Evolutionary conservation across 139 green algal species (phyloP).

Genomic region (Chlamydomonas applanata): DNA sequence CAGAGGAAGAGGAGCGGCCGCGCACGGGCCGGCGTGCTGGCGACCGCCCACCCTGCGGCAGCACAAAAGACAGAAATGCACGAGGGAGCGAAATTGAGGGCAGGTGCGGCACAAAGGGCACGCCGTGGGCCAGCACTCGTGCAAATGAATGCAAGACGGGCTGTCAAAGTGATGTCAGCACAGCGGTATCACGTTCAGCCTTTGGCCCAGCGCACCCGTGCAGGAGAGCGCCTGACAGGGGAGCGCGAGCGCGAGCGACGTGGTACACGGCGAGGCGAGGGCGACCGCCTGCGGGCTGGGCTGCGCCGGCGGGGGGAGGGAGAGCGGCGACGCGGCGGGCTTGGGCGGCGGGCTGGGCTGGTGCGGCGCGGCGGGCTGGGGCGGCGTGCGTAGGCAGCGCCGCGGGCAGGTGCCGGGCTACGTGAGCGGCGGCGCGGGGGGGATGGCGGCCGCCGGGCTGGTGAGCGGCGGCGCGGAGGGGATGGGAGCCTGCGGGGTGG

Average conservation of each 20-base stretch:
- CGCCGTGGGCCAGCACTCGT: too few species aligned
- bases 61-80: background rate
- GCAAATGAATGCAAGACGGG: too few species aligned
- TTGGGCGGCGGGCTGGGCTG: background rate
- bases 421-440: constrained; percentile 4
- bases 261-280: background rate
- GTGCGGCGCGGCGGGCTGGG: constrained; percentile 12
- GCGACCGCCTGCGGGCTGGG: constrained; percentile 4
- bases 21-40: constrained; percentile 4
- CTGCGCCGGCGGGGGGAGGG: background rate
- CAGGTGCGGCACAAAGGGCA: too few species aligned
- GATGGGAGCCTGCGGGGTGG: background rate
- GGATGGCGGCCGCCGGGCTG: background rate
- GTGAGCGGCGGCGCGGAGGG: background rate
- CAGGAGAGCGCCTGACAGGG: background rate
- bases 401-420: background rate
- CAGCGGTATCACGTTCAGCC: too few species aligned
- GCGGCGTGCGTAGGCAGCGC: background rate
- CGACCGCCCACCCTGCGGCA: constrained; percentile 13
- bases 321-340: background rate
- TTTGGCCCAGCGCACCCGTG: background rate
- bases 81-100: too few species aligned
- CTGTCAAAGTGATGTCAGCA: too few species aligned
- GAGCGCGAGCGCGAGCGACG: constrained; percentile 10
- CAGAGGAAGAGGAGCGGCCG: constrained; percentile 25